phyloP scores from a whole-genome alignment of 83 land plant genomes.

The Picea engelmannii region DNA sequence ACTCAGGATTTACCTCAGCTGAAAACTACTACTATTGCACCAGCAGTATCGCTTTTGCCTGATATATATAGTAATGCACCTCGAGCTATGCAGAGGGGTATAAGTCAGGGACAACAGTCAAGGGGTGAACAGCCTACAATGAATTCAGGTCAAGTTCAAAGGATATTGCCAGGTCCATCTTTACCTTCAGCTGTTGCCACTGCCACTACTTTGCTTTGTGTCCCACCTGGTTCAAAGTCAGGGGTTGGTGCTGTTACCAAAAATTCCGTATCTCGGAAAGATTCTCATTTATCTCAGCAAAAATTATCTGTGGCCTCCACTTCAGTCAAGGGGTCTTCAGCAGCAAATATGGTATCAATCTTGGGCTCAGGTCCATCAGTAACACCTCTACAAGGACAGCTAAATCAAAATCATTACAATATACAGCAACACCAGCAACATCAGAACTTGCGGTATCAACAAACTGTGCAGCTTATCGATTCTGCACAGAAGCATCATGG shows the following conservation, averaged over 20 bases:
- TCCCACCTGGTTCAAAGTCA: background rate
- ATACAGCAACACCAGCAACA: background rate
- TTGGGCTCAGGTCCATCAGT: background rate
- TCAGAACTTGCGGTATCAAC: background rate
- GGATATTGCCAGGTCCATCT: background rate
- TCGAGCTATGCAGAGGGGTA: background rate
- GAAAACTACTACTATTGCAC: background rate
- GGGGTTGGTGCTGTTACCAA: background rate
- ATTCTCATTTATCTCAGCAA: slow-evolving; percentile 1
- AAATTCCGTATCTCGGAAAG: background rate
- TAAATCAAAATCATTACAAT: background rate
- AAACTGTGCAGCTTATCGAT: no score
- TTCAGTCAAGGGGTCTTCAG: background rate
- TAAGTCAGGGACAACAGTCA: background rate
- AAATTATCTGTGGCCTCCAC: slow-evolving; percentile 1
- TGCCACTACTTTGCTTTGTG: background rate
- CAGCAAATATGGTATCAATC: slow-evolving; percentile 4
- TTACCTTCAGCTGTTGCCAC: background rate
- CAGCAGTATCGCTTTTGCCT: background rate
- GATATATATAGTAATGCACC: background rate
- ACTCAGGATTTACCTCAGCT: background rate
- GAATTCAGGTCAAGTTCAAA: background rate
- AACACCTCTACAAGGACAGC: background rate
- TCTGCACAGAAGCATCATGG: no score
- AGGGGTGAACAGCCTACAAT: background rate